Evolutionary conservation across 2,329 filamentous ascomycete species (phyloP), one percentile per base, ranked within the genome.

Genomic region (Colletotrichum chrysophilum): DNA sequence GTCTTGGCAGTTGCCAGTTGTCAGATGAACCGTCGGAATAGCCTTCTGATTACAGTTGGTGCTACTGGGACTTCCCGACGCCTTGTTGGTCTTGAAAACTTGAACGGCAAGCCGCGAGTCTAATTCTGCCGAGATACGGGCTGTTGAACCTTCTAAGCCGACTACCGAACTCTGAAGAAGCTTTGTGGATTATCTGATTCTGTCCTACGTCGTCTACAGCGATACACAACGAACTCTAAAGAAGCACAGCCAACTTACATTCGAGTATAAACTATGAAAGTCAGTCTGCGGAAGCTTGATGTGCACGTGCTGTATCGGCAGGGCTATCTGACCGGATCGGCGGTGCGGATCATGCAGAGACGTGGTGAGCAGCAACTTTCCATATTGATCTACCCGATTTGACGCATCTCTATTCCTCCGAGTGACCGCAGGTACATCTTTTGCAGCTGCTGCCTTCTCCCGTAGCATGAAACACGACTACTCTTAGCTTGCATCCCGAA

Each of bases 31-130:
- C 18, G 43, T 12, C 18, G 10, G 18, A 48, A 48, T 21, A 48
- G 43, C 18, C 5, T 48, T 48, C 5, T 12, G 0, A 1, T 12
- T 48, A 12, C 2, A 48, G 18, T 48, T n/a, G 3, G 3, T 48
- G 9, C 38, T 48, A 48, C 9, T 48, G 38, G 9, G 38, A n/a
- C 38, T 12, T 48, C 38, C 5, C 38, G 10, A 48, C 38, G 18
- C 1, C 9, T 5, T 1, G 4, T 0, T 18, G 18, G 9, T 12
- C 38, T 48, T 3, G 18, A 0, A 48, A 48, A 18, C 3, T 48
- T 48, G 43, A 48, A 12, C 18, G 10, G 43, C 5, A 48, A 7
- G 18, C 18, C 5, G 43, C 43, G 3, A 12, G 18, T 21, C 18
- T 48, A 21, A 43, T n/a, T n/a, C 38, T 21, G 43, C 43, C 43